Percentiles rank a stretch among this genome's conserved stretches.
Evolutionary conservation across 2,329 filamentous ascomycete genomes (phyloP).

Genomic region (Nemania sp.): DNA sequence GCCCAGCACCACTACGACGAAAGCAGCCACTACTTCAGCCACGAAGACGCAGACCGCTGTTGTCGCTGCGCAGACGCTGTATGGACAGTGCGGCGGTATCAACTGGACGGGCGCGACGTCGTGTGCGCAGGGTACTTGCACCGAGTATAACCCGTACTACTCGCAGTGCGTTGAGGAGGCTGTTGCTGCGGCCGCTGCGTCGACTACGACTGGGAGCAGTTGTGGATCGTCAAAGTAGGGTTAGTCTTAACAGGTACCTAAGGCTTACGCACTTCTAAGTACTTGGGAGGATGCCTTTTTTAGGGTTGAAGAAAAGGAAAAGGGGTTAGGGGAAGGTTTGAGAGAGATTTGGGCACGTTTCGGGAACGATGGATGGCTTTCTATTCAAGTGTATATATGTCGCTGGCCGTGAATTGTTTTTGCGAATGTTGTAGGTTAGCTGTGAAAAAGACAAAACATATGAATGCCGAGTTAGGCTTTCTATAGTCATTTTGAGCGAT

Average conservation of each 20-base stretch:
- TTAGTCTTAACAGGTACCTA: too few species aligned
- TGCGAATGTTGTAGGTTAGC: background rate
- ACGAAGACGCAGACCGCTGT: slow-evolving; percentile 33
- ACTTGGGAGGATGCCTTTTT: background rate
- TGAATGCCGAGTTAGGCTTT: too few species aligned
- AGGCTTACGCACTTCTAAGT: too few species aligned
- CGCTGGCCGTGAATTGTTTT: background rate
- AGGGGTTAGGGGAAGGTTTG: background rate
- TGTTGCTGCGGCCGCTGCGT: background rate
- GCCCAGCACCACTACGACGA: slow-evolving; percentile 11
- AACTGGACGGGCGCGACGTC: slow-evolving; percentile 55
- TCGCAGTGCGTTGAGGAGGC: slow-evolving; percentile 54
- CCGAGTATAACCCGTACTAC: slow-evolving; percentile 58
- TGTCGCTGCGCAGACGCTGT: slow-evolving; percentile 45
- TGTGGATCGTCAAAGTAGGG: background rate
- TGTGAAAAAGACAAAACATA: background rate
- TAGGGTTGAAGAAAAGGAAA: background rate
- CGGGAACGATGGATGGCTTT: background rate
- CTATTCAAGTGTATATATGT: background rate
- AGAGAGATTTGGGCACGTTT: background rate
- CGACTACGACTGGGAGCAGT: background rate
- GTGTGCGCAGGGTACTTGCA: slow-evolving; percentile 57
- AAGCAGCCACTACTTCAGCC: slow-evolving; percentile 17
- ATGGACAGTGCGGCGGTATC: slow-evolving; percentile 60
- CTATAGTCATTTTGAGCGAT: too few species aligned